phyloP scores from a whole-genome alignment of 2,329 filamentous ascomycete genomes.

The Aureobasidium pullulans region DNA sequence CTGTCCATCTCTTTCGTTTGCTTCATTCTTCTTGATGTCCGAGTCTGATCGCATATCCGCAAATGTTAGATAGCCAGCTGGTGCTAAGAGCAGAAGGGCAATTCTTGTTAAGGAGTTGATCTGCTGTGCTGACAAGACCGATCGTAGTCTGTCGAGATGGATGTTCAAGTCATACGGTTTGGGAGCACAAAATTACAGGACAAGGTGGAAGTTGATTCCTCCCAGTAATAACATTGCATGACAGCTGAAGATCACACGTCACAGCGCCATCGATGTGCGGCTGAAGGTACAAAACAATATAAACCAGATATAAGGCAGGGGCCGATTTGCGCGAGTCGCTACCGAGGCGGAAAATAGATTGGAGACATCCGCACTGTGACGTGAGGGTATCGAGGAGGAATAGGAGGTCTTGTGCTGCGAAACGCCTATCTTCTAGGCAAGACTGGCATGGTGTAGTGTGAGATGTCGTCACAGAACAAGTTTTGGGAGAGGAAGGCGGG shows the following conservation, averaged over 20 bases:
- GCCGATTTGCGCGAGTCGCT: background rate
- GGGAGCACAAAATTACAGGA: background rate
- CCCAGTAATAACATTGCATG: background rate
- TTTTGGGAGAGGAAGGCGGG: background rate
- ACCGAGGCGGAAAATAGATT: background rate
- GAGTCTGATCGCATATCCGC: background rate
- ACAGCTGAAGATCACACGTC: slow-evolving; percentile 10
- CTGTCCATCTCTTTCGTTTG: background rate
- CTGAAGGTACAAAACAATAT: slow-evolving; percentile 10
- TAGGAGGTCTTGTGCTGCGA: slow-evolving; percentile 2
- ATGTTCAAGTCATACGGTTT: background rate
- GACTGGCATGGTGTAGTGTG: background rate
- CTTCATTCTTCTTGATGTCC: background rate
- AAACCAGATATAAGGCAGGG: background rate
- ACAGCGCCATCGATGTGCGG: slow-evolving; percentile 5
- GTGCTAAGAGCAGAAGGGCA: background rate
- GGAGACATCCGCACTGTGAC: background rate
- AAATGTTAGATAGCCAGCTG: background rate
- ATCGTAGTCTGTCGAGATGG: background rate
- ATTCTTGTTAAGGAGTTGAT: background rate
- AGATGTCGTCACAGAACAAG: slow-evolving; percentile 13
- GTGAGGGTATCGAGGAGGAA: background rate
- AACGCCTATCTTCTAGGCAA: background rate
- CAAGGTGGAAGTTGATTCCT: background rate
- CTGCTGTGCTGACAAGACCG: background rate